Evolutionary conservation across 805 yeast species (phyloP), one percentile per base, ranked within the genome.

Genomic region (Jamesozyma lodderae): DNA sequence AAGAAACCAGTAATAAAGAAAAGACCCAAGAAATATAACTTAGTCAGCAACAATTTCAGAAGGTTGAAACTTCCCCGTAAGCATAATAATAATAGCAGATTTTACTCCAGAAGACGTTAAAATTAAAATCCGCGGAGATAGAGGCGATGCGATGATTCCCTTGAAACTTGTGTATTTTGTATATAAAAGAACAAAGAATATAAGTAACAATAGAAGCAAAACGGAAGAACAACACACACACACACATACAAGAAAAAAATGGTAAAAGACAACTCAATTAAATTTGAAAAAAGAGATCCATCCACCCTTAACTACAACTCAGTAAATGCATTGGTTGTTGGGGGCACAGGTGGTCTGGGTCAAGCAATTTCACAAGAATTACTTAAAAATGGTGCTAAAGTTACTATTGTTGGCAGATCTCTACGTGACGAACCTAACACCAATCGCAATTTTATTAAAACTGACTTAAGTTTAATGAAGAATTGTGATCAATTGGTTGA

Each of bases 31-130:
- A 59, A 58, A 37, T 58, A 51, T 44, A 58, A 51, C 38, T 45
- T 50, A 25, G 65, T 67, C 17, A 72, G 71, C 42, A 62, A 56
- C 47, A 77, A 77, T 51, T 77, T 64, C 57, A 72, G 71, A 46
- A 59, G 77, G 40, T 58, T 72, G 36, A 76, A 73, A 52, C 64
- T 77, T 33, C 72, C 73, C 29, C 71, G 65, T 33, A 68, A 70
- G 10, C 53, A n/a, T 60, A 28, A 30, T 23, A 35, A 31, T 8
- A 32, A 30, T 13, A 36, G 21, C 3, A 17, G 39, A 14, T 36
- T 36, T 25, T 31, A 13, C 43, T 59, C 75, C 44, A 55, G 58
- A 52, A 59, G 61, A 46, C 33, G 31, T 19, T 38, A 38, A 17
- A 27, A 13, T 7, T 27, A n/a, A 27, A 23, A 11, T 8, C 8